These are phyloP conservation scores for Malus fusca DNA, from an alignment of 306 rosid species.

Conservation along the genomic window DNA sequence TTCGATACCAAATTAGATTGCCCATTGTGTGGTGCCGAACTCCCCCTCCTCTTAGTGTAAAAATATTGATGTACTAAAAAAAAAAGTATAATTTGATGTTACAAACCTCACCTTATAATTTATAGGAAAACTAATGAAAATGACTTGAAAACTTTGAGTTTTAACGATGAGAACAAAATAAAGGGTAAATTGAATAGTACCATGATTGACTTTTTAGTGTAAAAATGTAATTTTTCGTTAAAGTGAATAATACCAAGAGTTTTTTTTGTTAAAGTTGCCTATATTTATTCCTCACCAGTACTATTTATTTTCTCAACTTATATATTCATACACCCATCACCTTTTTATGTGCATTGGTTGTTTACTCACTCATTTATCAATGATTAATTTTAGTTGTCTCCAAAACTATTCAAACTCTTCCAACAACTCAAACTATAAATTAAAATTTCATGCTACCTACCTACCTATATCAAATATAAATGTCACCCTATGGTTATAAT, in stretches of 20 bases:
- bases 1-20: too few species aligned
- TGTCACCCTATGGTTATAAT: not conserved
- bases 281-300: not conserved
- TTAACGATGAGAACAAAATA: too few species aligned
- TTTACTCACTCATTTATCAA: not conserved
- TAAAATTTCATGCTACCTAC: not conserved
- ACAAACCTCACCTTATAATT: not conserved
- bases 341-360: not conserved
- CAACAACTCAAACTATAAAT: not conserved
- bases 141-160: too few species aligned
- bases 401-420: not conserved
- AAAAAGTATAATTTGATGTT: not conserved
- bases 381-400: constrained; percentile 4
- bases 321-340: not conserved
- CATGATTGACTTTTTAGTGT: too few species aligned
- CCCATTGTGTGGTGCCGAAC: too few species aligned
- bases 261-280: too few species aligned
- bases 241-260: too few species aligned
- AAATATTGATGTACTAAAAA: too few species aligned
- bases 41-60: fast-evolving
- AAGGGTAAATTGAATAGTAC: too few species aligned
- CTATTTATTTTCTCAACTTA: not conserved
- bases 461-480: not conserved
- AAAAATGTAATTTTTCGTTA: too few species aligned
- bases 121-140: too few species aligned